Percentiles rank a stretch among this genome's conserved stretches.
phyloP scores from a whole-genome alignment of 768 basidiomycete genomes.

The Rickenella mellea region DNA sequence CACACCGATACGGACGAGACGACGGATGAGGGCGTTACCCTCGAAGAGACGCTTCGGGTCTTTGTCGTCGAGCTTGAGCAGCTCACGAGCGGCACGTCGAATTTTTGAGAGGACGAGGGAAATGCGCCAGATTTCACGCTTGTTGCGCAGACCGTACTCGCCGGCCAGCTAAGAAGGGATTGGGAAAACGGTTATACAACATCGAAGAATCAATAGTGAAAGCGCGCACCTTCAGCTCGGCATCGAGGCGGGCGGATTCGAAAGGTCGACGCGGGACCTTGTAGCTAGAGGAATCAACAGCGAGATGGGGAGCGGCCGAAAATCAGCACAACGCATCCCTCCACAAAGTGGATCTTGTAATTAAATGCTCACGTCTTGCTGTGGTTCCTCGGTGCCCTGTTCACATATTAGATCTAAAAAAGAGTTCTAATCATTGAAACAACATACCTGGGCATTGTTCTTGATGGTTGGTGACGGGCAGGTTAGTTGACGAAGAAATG shows the following conservation, averaged over 20 bases:
- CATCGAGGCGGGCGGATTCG: conserved; percentile 97
- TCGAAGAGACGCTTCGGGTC: conserved; percentile 99
- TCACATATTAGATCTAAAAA: conserved; percentile 23
- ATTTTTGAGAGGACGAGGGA: conserved; percentile 98
- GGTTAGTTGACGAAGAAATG: conserved; percentile 15
- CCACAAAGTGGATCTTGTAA: conserved; percentile 61
- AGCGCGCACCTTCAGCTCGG: conserved; percentile 84
- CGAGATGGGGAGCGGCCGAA: conserved; percentile 55
- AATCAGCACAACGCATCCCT: conserved; percentile 58
- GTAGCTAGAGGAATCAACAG: conserved; percentile 58
- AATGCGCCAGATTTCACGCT: conserved; percentile 99
- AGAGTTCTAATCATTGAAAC: not conserved
- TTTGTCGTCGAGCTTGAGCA: conserved; percentile 98
- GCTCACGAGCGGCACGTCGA: conserved; percentile 99
- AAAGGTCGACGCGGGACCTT: conserved; percentile 98
- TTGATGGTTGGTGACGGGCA: conserved; percentile 38
- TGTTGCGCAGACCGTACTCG: conserved; percentile 99
- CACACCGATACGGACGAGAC: conserved; percentile 99
- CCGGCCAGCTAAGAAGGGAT: conserved; percentile 72
- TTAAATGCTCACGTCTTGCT: conserved; percentile 81
- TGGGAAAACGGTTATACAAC: not conserved
- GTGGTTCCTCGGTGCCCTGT: conserved; percentile 85
- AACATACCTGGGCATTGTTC: conserved; percentile 80
- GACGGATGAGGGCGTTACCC: conserved; percentile 91
- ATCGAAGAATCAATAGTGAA: not conserved